Evolutionary conservation across 805 yeast genomes (phyloP).

Genomic region (Cephaloascus albidus): DNA sequence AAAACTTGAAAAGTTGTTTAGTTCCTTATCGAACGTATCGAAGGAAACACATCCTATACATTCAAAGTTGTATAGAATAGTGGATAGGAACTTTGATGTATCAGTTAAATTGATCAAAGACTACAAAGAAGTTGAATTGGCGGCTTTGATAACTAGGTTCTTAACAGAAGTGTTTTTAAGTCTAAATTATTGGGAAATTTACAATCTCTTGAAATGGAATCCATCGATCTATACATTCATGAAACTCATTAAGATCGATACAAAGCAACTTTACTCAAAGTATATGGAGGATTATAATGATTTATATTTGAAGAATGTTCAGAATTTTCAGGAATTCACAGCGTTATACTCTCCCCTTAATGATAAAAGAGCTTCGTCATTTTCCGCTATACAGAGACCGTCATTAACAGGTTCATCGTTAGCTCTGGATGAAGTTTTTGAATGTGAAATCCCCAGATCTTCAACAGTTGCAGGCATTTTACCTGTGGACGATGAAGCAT

Average conservation of each 20-base stretch:
- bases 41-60: conserved; percentile 16
- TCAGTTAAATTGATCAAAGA: conserved; percentile 25
- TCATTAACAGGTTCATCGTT: neutral
- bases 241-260: conserved; percentile 25
- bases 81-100: conserved; percentile 28
- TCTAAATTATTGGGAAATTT: conserved; percentile 34
- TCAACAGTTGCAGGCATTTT: neutral
- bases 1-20: conserved; percentile 16
- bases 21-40: conserved; percentile 12
- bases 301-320: neutral
- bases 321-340: neutral
- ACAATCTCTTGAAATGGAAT: conserved; percentile 28
- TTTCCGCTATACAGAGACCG: neutral
- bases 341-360: neutral
- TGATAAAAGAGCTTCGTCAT: neutral
- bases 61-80: conserved; percentile 20
- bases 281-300: neutral
- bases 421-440: no score
- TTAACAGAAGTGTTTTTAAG: conserved; percentile 25
- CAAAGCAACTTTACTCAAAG: conserved; percentile 24
- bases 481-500: no score
- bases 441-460: neutral
- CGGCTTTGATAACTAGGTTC: conserved; percentile 24
- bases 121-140: conserved; percentile 17
- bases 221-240: conserved; percentile 32